phyloP scores from a whole-genome alignment of 2,329 filamentous ascomycete species.

The Fusarium penzigii region DNA sequence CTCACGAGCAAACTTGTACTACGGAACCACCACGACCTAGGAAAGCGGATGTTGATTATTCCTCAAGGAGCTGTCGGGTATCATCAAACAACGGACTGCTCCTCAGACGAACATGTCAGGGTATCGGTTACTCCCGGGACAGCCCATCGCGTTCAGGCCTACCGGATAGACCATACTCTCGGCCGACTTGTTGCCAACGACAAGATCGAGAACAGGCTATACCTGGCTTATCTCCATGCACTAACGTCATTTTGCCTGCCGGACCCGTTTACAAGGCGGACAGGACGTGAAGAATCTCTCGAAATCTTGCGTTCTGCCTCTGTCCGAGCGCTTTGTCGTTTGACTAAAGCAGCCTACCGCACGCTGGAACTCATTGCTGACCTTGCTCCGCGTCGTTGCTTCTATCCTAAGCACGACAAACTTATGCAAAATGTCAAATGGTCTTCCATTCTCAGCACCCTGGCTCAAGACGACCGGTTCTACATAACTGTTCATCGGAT shows the following conservation, averaged over 20 bases:
- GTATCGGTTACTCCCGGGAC: conserved; percentile 36
- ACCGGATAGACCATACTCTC: conserved; percentile 50
- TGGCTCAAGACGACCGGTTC: conserved; percentile 49
- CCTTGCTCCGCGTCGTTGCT: conserved; percentile 35
- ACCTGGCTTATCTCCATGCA: conserved; percentile 53
- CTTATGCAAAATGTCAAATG: conserved; percentile 52
- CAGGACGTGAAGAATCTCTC: conserved; percentile 57
- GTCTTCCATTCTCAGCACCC: conserved; percentile 36
- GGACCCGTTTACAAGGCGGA: conserved; percentile 48
- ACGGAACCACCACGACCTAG: neutral
- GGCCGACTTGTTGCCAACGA: conserved; percentile 52
- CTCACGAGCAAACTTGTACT: conserved; percentile 46
- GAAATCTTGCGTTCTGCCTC: conserved; percentile 49
- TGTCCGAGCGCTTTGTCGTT: conserved; percentile 36
- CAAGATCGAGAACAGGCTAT: conserved; percentile 52
- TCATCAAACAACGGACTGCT: neutral
- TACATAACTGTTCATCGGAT: conserved; percentile 9
- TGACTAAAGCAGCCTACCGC: neutral
- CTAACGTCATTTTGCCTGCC: conserved; percentile 54
- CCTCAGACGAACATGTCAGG: conserved; percentile 29
- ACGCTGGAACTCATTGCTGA: neutral
- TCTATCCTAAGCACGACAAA: conserved; percentile 41
- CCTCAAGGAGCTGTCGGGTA: conserved; percentile 32
- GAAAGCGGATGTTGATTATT: conserved; percentile 39
- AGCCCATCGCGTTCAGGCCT: conserved; percentile 39